Evolutionary conservation across 176 grass and related monocot species (phyloP).

Genomic region (Juncus inflexus): DNA sequence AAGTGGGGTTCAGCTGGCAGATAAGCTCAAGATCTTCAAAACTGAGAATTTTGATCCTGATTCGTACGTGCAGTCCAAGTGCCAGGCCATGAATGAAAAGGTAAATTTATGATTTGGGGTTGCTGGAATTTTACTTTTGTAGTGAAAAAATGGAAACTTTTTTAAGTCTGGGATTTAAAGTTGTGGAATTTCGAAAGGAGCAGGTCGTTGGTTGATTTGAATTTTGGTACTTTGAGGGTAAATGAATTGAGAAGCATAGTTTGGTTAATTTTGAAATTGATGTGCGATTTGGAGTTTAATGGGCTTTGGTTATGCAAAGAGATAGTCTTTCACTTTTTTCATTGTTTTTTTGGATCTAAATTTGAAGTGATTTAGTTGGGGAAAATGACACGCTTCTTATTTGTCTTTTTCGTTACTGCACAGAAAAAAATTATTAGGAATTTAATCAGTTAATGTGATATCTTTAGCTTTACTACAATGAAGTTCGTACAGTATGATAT

Average conservation of each 20-base stretch:
- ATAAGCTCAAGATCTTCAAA: slow-evolving; percentile 99
- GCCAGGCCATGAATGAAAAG: slow-evolving; percentile 97
- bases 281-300: slow-evolving; percentile 11
- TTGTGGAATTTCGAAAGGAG: slow-evolving; percentile 14
- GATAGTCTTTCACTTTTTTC: not conserved
- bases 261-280: slow-evolving; percentile 3
- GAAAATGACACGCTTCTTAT: not conserved
- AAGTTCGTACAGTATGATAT: no score
- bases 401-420: not conserved
- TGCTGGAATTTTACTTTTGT: not conserved
- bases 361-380: not conserved
- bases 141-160: not conserved
- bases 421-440: not conserved
- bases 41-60: slow-evolving; percentile 97
- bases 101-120: slow-evolving; percentile 17
- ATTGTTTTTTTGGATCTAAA: not conserved
- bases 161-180: not conserved
- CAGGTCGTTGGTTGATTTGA: not conserved
- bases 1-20: slow-evolving; percentile 75
- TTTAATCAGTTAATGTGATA: no score
- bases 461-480: no score
- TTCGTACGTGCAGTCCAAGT: slow-evolving; percentile 95
- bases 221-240: not conserved
- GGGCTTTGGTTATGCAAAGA: not conserved
- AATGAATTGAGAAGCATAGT: not conserved